Conservation (phyloP, 148 eudicot species). For the Persicaria tinctoria region DNA sequence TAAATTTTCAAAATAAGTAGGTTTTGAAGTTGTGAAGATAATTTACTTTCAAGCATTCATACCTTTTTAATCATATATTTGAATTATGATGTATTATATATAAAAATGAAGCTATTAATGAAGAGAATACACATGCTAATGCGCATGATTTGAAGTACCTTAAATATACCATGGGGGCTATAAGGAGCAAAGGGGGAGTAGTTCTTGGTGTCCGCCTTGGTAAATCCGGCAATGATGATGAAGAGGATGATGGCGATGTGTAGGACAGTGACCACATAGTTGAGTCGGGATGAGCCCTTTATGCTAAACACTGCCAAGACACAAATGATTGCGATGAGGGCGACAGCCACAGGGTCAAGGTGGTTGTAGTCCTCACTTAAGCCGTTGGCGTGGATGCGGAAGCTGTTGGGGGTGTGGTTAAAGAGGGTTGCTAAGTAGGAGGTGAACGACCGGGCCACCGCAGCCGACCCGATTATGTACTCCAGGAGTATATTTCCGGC, state of each 20-base stretch:
- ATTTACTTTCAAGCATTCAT: no score
- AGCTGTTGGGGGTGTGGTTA: slow-evolving; percentile 33
- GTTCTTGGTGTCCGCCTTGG: slow-evolving; percentile 24
- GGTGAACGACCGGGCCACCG: slow-evolving; percentile 60
- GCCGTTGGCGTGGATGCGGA: slow-evolving; percentile 26
- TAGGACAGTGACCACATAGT: slow-evolving; percentile 39
- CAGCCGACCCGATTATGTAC: slow-evolving; percentile 41
- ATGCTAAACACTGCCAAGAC: slow-evolving; percentile 33
- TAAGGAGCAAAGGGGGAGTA: slow-evolving; percentile 18
- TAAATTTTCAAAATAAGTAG: no score
- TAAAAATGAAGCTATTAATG: not conserved
- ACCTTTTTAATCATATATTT: no score
- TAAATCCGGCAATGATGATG: slow-evolving; percentile 48
- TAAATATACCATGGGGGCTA: slow-evolving; percentile 24
- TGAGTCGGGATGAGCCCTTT: slow-evolving; percentile 53
- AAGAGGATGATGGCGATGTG: slow-evolving; percentile 45
- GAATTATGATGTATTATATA: no score
- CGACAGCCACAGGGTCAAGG: slow-evolving; percentile 59
- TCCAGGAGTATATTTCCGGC: slow-evolving; percentile 76
- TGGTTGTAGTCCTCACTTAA: slow-evolving; percentile 30
- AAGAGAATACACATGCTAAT: no score
- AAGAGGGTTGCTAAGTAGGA: slow-evolving; percentile 61
- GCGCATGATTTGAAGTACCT: not conserved
- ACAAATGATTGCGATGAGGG: slow-evolving; percentile 25
- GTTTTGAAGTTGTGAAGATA: no score